Evolutionary conservation across 2,329 filamentous ascomycete genomes (phyloP).

Genomic region (Penicillium expansum): DNA sequence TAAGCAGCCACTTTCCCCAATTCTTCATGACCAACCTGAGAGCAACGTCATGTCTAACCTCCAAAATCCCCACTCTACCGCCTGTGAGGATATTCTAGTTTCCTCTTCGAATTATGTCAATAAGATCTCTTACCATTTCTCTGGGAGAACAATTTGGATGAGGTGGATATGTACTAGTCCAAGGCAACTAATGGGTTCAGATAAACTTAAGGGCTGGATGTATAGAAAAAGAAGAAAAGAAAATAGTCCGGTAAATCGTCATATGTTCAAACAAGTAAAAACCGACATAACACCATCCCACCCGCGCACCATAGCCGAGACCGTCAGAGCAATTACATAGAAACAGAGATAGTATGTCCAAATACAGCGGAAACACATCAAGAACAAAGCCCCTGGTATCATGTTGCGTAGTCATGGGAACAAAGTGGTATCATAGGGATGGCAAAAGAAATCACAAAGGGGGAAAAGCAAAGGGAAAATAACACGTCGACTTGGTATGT

Average conservation of each 20-base stretch:
- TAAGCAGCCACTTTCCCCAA: neutral
- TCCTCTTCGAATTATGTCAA: neutral
- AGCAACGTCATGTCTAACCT: neutral
- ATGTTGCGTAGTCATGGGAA: slow-evolving; percentile 37
- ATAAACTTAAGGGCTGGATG: slow-evolving; percentile 14
- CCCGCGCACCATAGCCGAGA: slow-evolving; percentile 18
- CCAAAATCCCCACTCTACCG: neutral
- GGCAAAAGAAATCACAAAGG: slow-evolving; percentile 11
- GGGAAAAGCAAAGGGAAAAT: slow-evolving; percentile 1
- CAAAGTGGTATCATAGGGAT: slow-evolving; percentile 43
- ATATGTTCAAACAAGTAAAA: slow-evolving; percentile 7
- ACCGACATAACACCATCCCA: slow-evolving; percentile 4
- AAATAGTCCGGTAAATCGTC: slow-evolving; percentile 12
- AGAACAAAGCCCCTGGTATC: slow-evolving; percentile 31
- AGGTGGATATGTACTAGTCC: neutral
- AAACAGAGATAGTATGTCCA: slow-evolving; percentile 21
- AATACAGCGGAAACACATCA: slow-evolving; percentile 20
- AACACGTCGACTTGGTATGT: neutral
- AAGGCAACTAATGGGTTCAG: neutral
- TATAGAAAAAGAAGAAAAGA: slow-evolving; percentile 11
- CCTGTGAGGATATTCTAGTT: neutral
- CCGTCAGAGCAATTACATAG: slow-evolving; percentile 20
- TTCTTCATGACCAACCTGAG: neutral
- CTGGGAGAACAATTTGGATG: too few relatives aligned
- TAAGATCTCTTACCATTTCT: too few relatives aligned